Conservation (phyloP, 345 rosid species). For the Gynandropsis gynandra region DNA sequence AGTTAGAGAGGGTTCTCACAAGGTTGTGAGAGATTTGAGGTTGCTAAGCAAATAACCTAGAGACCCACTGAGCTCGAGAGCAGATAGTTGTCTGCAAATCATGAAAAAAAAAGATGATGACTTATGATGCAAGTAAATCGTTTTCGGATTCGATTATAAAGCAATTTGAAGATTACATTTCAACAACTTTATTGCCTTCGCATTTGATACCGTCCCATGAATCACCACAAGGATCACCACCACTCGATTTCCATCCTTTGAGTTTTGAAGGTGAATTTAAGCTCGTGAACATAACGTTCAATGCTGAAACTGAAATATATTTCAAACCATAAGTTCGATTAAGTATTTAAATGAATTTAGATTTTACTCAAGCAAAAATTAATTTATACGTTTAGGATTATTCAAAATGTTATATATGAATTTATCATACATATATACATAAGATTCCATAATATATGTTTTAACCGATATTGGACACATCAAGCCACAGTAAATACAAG, state of each 20-base stretch:
- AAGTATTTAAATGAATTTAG: neutral
- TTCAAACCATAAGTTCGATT: slow-evolving; percentile 7
- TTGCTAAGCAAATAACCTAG: slow-evolving; percentile 76
- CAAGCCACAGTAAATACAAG: no score
- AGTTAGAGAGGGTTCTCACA: slow-evolving; percentile 42
- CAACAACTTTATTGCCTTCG: slow-evolving; percentile 67
- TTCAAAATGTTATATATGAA: no score
- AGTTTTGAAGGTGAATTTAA: slow-evolving; percentile 65
- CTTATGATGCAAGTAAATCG: slow-evolving; percentile 15
- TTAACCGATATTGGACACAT: no score
- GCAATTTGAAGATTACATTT: slow-evolving; percentile 35
- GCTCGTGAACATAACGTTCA: slow-evolving; percentile 80
- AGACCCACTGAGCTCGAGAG: slow-evolving; percentile 60
- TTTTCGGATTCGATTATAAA: neutral
- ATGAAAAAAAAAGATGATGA: neutral
- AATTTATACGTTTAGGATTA: no score
- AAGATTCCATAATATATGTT: no score
- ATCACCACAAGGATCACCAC: slow-evolving; percentile 89
- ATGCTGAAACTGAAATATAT: slow-evolving; percentile 53
- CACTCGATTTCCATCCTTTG: slow-evolving; percentile 63
- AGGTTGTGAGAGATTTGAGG: slow-evolving; percentile 69
- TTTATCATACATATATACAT: no score
- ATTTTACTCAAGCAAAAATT: no score
- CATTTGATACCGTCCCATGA: slow-evolving; percentile 85
- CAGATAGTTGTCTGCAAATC: slow-evolving; percentile 56